phyloP scores from a whole-genome alignment of 2,329 filamentous ascomycete genomes.

The Beauveria asiatica region DNA sequence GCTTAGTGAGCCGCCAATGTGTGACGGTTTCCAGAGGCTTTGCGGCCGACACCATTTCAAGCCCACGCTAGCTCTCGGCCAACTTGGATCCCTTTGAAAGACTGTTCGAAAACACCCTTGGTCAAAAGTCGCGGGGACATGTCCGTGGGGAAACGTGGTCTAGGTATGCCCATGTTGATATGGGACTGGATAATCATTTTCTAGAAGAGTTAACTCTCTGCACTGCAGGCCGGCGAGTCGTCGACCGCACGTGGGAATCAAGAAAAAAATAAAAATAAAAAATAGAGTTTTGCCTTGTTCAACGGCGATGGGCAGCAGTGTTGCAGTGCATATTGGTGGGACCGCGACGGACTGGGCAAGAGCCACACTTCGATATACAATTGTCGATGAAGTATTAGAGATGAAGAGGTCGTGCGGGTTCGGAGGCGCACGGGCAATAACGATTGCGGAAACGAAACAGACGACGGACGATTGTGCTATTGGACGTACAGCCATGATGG shows the following conservation, averaged over 20 bases:
- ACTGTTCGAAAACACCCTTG: background rate
- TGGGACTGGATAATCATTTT: background rate
- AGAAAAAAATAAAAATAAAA: too few species aligned
- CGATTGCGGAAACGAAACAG: background rate
- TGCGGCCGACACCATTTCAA: background rate
- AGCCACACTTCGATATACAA: background rate
- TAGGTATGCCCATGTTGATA: too few species aligned
- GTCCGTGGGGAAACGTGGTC: background rate
- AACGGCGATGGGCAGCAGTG: background rate
- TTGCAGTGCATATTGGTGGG: constrained; percentile 6
- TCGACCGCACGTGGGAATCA: background rate
- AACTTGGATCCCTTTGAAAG: background rate
- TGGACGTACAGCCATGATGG: too few species aligned
- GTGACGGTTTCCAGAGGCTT: background rate
- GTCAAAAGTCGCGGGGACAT: background rate
- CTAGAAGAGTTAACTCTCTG: background rate
- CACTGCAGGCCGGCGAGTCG: background rate
- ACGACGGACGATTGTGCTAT: background rate
- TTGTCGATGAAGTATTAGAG: background rate
- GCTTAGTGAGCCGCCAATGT: background rate
- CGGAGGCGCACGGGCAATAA: background rate
- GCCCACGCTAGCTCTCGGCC: background rate
- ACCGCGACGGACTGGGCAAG: background rate
- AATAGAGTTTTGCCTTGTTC: constrained; percentile 2
- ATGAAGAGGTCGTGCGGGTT: background rate